Evolutionary conservation across 331 rosid species (phyloP).

Genomic region (Phaseolus coccineus): DNA sequence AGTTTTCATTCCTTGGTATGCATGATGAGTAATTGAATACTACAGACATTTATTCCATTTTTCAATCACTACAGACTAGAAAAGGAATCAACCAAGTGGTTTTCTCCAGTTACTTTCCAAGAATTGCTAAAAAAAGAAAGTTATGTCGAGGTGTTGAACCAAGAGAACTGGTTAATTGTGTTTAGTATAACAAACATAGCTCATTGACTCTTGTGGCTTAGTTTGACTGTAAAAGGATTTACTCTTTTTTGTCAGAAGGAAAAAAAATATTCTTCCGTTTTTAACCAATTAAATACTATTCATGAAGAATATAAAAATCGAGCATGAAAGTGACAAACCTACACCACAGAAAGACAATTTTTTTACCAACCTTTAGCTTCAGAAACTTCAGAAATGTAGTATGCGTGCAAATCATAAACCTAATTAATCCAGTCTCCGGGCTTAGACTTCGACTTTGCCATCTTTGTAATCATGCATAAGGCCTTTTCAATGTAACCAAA

Average conservation of each 20-base stretch:
- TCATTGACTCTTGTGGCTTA: not conserved
- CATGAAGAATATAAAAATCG: not conserved
- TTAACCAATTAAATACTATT: not conserved
- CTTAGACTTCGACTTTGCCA: conserved; percentile 11
- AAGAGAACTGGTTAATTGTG: not conserved
- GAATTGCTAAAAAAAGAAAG: not conserved
- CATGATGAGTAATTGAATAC: not conserved
- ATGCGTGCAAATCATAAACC: not conserved
- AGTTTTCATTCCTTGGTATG: not conserved
- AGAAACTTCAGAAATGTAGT: not conserved
- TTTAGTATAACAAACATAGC: not conserved
- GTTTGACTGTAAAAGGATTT: not conserved
- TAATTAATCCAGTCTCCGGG: not conserved
- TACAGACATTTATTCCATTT: not conserved
- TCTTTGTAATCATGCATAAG: conserved; percentile 18
- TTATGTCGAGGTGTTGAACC: not conserved
- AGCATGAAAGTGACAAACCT: not conserved
- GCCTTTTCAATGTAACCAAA: not conserved
- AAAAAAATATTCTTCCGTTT: not conserved
- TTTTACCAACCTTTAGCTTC: not conserved
- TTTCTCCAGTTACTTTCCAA: not conserved
- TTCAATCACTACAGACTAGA: not conserved
- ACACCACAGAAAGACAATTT: not conserved
- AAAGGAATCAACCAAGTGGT: not conserved
- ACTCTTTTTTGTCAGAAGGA: not conserved